Evolutionary conservation across 257 asterid species (phyloP).

Genomic region (Verbena officinalis): DNA sequence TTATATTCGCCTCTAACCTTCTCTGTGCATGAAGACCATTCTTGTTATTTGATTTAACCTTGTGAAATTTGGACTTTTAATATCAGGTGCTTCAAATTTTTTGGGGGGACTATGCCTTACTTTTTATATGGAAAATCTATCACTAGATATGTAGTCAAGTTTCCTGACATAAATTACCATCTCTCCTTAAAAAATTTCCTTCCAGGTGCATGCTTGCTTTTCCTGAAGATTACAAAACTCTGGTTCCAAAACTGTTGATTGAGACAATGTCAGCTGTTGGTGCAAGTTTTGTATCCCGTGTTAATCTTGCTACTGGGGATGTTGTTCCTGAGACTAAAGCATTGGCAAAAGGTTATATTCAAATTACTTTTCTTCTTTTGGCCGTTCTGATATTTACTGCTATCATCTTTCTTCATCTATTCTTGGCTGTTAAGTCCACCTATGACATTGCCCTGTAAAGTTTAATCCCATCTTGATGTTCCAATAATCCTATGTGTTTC

Average conservation of each 20-base stretch:
- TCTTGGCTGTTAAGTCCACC: conserved; percentile 17
- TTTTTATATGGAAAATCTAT: background rate
- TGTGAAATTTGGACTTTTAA: background rate
- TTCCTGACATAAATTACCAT: conserved; percentile 15
- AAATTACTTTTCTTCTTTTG: background rate
- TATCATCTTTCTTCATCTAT: conserved; percentile 12
- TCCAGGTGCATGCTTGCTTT: conserved; percentile 92
- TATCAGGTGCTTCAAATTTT: background rate
- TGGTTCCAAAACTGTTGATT: conserved; percentile 80
- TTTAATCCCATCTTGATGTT: conserved; percentile 29
- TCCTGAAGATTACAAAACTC: conserved; percentile 85
- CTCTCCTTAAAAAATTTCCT: conserved; percentile 26
- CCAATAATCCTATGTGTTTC: conserved; percentile 35
- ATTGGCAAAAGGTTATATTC: conserved; percentile 71
- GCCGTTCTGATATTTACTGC: background rate
- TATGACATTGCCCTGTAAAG: conserved; percentile 4
- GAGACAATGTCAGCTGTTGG: conserved; percentile 76
- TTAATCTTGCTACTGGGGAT: conserved; percentile 90
- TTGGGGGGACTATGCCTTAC: background rate
- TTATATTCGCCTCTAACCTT: background rate
- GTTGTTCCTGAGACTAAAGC: conserved; percentile 94
- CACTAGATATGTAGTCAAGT: background rate
- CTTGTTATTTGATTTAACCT: conserved; percentile 4
- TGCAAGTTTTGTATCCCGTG: conserved; percentile 75
- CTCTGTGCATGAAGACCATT: conserved; percentile 3